These are phyloP conservation scores for Wickerhamiella occidentalis DNA, from an alignment of 805 yeast genomes.

Conservation along the genomic window DNA sequence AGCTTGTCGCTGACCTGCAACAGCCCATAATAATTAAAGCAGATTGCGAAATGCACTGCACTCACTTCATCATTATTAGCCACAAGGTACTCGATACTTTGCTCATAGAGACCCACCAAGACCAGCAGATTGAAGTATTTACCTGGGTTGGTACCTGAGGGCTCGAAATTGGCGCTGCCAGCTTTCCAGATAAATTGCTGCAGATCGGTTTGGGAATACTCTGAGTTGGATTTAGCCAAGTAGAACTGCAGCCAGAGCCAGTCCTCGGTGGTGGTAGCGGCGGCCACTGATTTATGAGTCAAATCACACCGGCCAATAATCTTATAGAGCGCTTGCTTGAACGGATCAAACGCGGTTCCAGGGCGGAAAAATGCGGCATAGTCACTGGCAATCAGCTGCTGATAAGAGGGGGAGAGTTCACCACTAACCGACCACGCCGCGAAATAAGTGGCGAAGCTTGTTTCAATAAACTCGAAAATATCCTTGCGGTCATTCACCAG, in stretches of 20 bases:
- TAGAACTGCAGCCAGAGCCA: constrained; percentile 93
- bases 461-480: constrained; percentile 72
- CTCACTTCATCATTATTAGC: constrained; percentile 55
- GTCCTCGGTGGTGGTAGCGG: constrained; percentile 75
- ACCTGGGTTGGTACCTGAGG: constrained; percentile 40
- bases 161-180: constrained; percentile 55
- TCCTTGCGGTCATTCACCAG: constrained; percentile 52
- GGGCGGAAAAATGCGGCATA: constrained; percentile 73
- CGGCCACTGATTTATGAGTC: constrained; percentile 46
- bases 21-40: constrained; percentile 60
- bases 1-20: constrained; percentile 33
- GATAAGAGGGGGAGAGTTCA: constrained; percentile 48
- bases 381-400: constrained; percentile 60
- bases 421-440: constrained; percentile 51
- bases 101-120: constrained; percentile 68
- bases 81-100: constrained; percentile 56
- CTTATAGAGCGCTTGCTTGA: constrained; percentile 79
- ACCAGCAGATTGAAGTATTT: constrained; percentile 63
- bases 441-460: constrained; percentile 68
- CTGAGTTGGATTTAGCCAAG: constrained; percentile 29
- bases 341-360: constrained; percentile 66
- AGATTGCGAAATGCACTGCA: constrained; percentile 81
- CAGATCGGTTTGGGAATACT: constrained; percentile 57
- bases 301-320: constrained; percentile 82
- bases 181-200: constrained; percentile 57